Percentiles rank a stretch among this genome's conserved stretches.
Evolutionary conservation across 2,329 filamentous ascomycete species (phyloP).

Genomic region (Thielaviopsis cerberus): DNA sequence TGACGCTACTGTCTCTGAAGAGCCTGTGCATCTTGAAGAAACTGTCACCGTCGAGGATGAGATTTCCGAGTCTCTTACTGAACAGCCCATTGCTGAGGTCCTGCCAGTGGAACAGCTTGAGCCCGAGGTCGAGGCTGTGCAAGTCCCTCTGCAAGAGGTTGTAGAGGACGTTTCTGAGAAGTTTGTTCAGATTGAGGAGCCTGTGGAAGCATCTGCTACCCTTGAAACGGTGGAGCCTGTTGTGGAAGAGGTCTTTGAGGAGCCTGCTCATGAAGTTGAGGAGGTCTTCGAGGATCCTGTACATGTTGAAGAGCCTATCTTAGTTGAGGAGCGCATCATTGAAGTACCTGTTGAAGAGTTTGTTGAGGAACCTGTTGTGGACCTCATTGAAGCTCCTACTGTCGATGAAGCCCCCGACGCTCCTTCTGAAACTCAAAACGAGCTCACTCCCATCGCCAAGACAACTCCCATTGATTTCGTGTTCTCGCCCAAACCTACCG

Average conservation of each 20-base stretch:
- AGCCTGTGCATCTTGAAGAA: background rate
- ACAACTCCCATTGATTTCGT: background rate
- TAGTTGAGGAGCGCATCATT: background rate
- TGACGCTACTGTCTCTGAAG: background rate
- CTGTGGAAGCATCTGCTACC: background rate
- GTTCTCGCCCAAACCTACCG: background rate
- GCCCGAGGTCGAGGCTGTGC: background rate
- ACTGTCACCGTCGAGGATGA: background rate
- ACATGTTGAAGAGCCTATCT: background rate
- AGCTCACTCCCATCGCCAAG: background rate
- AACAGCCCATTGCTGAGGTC: background rate
- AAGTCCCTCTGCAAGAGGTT: background rate
- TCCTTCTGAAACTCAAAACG: background rate
- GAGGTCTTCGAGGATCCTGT: background rate
- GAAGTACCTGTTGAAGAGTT: background rate
- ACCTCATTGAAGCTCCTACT: background rate
- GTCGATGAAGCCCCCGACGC: background rate
- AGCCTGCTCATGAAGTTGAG: background rate
- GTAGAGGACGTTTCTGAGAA: too few relatives aligned
- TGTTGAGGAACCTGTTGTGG: background rate
- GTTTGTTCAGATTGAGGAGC: background rate
- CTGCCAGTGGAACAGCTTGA: background rate
- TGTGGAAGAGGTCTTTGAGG: background rate
- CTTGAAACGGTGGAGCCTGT: too few relatives aligned
- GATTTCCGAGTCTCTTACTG: background rate